Evolutionary conservation across 768 basidiomycete genomes (phyloP).

Genomic region (Kondoa malvinella): DNA sequence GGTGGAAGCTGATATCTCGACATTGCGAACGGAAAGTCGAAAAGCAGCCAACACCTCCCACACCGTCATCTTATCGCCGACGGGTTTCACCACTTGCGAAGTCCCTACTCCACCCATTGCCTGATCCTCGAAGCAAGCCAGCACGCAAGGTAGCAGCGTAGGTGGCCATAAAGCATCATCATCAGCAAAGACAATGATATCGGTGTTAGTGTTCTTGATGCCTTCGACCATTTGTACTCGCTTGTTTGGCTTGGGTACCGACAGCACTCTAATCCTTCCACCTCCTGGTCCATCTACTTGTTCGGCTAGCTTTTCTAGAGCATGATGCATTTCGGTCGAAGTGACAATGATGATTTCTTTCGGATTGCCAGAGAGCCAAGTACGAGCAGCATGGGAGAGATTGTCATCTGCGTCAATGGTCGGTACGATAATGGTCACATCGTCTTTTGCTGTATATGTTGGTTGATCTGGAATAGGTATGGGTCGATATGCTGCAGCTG

Average conservation of each 20-base stretch:
- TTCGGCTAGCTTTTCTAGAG: slow-evolving; percentile 73
- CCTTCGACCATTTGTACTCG: slow-evolving; percentile 86
- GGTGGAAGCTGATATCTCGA: slow-evolving; percentile 72
- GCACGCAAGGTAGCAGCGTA: slow-evolving; percentile 67
- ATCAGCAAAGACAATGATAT: slow-evolving; percentile 60
- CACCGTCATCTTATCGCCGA: slow-evolving; percentile 62
- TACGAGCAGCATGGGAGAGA: slow-evolving; percentile 80
- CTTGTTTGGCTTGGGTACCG: slow-evolving; percentile 53
- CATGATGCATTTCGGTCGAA: slow-evolving; percentile 77
- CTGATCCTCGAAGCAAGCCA: slow-evolving; percentile 89
- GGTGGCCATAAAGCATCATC: slow-evolving; percentile 94
- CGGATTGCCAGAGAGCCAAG: slow-evolving; percentile 80
- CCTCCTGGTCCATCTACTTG: slow-evolving; percentile 43
- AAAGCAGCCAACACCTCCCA: slow-evolving; percentile 93
- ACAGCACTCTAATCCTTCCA: slow-evolving; percentile 18
- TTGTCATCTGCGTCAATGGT: slow-evolving; percentile 92
- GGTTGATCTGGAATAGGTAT: slow-evolving; percentile 77
- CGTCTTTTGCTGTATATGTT: slow-evolving; percentile 73
- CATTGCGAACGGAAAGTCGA: slow-evolving; percentile 78
- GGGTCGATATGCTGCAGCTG: slow-evolving; percentile 66
- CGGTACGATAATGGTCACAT: slow-evolving; percentile 90
- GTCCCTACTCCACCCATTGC: slow-evolving; percentile 84
- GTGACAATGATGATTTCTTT: slow-evolving; percentile 63
- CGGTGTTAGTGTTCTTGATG: slow-evolving; percentile 73
- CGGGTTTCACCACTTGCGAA: slow-evolving; percentile 67